Percentiles rank a stretch among this genome's conserved stretches.
These are phyloP conservation scores for Solanum lycopersicoides DNA, from an alignment of 257 asterid genomes.

Conservation along the genomic window DNA sequence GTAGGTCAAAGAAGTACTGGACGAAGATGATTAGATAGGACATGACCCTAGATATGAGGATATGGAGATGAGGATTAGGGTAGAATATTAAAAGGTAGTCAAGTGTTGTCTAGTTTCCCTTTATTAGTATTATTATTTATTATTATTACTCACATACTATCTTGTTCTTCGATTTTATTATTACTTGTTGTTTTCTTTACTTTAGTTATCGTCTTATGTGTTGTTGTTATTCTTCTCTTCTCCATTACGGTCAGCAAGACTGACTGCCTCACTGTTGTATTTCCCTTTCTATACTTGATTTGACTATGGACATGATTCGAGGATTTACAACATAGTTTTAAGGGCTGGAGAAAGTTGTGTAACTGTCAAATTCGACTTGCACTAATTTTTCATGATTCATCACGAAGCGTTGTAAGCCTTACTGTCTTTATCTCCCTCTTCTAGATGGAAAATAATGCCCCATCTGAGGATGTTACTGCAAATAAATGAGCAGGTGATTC, in stretches of 20 bases:
- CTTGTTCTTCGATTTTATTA: neutral
- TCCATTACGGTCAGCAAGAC: neutral
- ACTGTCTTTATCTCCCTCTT: neutral
- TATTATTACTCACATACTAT: neutral
- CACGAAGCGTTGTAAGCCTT: neutral
- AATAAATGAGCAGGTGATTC: conserved; percentile 25
- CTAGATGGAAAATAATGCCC: conserved; percentile 46
- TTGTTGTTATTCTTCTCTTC: neutral
- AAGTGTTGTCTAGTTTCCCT: too few relatives aligned
- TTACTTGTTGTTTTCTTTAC: neutral
- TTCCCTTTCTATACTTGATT: neutral
- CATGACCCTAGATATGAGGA: too few relatives aligned
- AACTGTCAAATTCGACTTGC: neutral
- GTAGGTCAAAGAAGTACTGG: too few relatives aligned
- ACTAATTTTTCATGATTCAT: neutral
- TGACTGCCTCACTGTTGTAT: neutral
- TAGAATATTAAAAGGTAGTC: too few relatives aligned
- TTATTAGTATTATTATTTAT: too few relatives aligned
- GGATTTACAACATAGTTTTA: neutral
- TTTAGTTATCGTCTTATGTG: neutral
- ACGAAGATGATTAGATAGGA: too few relatives aligned
- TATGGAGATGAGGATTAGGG: too few relatives aligned
- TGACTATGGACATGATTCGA: neutral
- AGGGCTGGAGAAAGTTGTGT: neutral
- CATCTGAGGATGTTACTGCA: conserved; percentile 42